Evolutionary conservation across 495 filamentous ascomycete genomes (phyloP), one percentile per base, ranked within the genome.

Genomic region (Talaromyces borbonicus): DNA sequence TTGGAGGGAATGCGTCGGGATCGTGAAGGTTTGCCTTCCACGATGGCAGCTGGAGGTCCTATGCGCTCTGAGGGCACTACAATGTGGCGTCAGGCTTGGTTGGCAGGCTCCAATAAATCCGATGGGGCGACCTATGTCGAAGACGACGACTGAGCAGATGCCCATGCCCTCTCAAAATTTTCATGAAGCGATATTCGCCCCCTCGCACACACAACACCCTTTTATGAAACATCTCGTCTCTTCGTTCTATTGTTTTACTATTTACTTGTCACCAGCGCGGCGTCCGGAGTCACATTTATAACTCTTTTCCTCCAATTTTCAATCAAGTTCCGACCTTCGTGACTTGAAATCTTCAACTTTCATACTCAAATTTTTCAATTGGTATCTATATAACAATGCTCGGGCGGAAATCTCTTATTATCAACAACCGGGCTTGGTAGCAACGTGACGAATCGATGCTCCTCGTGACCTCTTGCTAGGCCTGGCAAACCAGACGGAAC

Each of bases 1-100:
- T 64, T 92, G 32, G 90, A 95, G 59, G 85, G 85, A 22, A 85
- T 90, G 80, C 73, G 84, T 46, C 66, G 73, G 53, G 86, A 92
- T 56, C 66, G 78, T 14, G 78, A 80, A 48, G 62, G 43, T n/a
- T 11, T 46, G 8, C 43, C 43, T 36, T 49, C 57, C 12, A 53
- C 59, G 7, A 59, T 74, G 43, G 67, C 68, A 8, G 50, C 57
- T 4, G 66, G 72, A 20, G 64, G 66, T n/a, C 65, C 68, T 12
- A 46, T 46, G 20, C 43, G 29, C 3, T 46, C 43, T 14, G 43
- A 46, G 5, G 36, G 43, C 18, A 33, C 43, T 22, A 46, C 27
- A 5, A 46, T 29, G 22, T 73, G 64, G 68, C 71, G 71, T 51
- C 66, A 66, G 29, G 61, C 66, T 11, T 76, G 67, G 70, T 42